Percentiles rank a stretch among this genome's conserved stretches.
Evolutionary conservation across 2,329 filamentous ascomycete genomes (phyloP).

Genomic region (Neonectria sp.): DNA sequence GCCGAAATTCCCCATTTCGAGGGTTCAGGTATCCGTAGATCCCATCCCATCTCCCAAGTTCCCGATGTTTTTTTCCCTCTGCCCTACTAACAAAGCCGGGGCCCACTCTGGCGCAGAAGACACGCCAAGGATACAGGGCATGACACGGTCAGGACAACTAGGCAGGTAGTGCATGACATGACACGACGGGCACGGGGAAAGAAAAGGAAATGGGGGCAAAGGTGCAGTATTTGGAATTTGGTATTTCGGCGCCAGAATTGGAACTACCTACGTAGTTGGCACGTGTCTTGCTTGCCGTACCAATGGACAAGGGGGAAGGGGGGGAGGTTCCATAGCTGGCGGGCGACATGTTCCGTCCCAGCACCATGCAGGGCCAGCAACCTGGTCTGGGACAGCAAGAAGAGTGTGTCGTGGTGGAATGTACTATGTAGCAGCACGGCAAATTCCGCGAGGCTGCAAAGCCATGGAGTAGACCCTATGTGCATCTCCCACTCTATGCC

Average conservation of each 20-base stretch:
- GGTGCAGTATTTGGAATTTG: not conserved
- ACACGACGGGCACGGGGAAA: not conserved
- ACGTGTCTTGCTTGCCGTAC: not conserved
- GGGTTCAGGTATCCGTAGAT: not conserved
- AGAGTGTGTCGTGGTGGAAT: no score
- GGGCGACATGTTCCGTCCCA: not conserved
- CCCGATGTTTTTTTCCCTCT: no score
- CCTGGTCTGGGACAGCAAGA: not conserved
- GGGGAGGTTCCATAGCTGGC: not conserved
- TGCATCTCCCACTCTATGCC: conserved; percentile 4
- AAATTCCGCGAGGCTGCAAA: not conserved
- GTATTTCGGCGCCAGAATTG: not conserved
- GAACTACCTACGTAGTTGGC: not conserved
- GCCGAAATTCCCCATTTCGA: not conserved
- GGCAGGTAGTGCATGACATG: not conserved
- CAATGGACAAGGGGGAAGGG: not conserved
- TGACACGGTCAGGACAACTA: not conserved
- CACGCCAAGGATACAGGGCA: no score
- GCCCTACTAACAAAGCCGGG: no score
- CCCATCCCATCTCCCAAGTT: not conserved
- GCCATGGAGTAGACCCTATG: not conserved
- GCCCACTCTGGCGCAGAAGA: no score
- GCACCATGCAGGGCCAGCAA: not conserved
- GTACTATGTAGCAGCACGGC: not conserved
- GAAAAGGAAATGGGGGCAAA: not conserved